phyloP scores from a whole-genome alignment of 257 asterid genomes.

The Fraxinus cuspidata region DNA sequence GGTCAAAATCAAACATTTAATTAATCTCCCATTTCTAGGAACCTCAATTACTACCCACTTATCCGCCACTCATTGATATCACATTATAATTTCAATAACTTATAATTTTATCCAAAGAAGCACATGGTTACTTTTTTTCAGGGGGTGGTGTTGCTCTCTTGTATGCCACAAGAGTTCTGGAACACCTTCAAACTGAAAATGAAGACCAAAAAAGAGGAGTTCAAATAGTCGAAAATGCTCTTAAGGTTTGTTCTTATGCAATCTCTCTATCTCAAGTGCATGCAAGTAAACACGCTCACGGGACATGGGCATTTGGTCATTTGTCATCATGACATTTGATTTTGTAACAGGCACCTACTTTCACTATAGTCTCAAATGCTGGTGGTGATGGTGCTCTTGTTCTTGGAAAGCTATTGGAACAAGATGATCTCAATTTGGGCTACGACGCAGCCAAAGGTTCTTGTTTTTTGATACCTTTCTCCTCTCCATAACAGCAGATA shows the following conservation, averaged over 20 bases:
- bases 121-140: constrained; percentile 22
- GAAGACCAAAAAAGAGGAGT: constrained; percentile 83
- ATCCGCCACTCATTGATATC: too few relatives aligned
- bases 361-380: constrained; percentile 81
- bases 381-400: constrained; percentile 72
- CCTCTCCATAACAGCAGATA: constrained; percentile 17
- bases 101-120: too few relatives aligned
- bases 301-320: not conserved
- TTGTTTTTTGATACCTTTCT: constrained; percentile 18
- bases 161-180: constrained; percentile 68
- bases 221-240: constrained; percentile 73
- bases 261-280: not conserved
- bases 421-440: constrained; percentile 69
- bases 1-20: too few relatives aligned
- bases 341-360: constrained; percentile 66
- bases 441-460: constrained; percentile 90
- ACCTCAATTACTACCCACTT: too few relatives aligned
- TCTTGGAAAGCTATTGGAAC: constrained; percentile 76
- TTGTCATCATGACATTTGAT: constrained; percentile 17
- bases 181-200: constrained; percentile 59
- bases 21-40: too few relatives aligned
- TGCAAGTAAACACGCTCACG: too few relatives aligned
- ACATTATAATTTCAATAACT: too few relatives aligned
- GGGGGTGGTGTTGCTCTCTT: constrained; percentile 95
- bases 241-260: constrained; percentile 55